Percentiles rank a stretch among this genome's conserved stretches.
These are phyloP conservation scores for Chaetomium tenue DNA, from an alignment of 495 filamentous ascomycete genomes.

Conservation along the genomic window DNA sequence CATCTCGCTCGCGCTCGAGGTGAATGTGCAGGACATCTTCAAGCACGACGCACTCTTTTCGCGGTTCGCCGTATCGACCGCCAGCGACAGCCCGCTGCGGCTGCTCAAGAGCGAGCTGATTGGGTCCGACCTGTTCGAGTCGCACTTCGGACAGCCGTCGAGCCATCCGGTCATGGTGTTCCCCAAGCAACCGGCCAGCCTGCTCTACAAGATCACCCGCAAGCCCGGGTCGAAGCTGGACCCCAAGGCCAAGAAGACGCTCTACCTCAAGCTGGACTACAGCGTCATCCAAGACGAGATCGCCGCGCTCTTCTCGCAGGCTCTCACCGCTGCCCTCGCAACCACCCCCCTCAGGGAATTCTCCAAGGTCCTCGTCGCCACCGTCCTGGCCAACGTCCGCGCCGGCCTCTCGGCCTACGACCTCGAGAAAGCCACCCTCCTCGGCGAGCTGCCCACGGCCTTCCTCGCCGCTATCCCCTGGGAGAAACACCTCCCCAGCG, in stretches of 20 bases:
- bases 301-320: slow-evolving; percentile 43
- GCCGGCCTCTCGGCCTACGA: slow-evolving; percentile 56
- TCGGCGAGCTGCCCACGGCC: slow-evolving; percentile 48
- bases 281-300: slow-evolving; percentile 73
- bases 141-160: slow-evolving; percentile 57
- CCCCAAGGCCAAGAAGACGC: slow-evolving; percentile 46
- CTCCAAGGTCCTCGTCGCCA: slow-evolving; percentile 48
- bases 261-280: slow-evolving; percentile 74
- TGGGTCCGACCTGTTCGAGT: slow-evolving; percentile 65
- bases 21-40: slow-evolving; percentile 97
- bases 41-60: slow-evolving; percentile 80
- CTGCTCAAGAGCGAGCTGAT: slow-evolving; percentile 69
- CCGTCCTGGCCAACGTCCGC: slow-evolving; percentile 53
- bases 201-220: slow-evolving; percentile 77
- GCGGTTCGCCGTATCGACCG: slow-evolving; percentile 81
- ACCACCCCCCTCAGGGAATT: slow-evolving; percentile 45
- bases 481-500: slow-evolving; percentile 45
- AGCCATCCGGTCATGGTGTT: slow-evolving; percentile 64
- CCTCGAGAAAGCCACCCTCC: slow-evolving; percentile 56
- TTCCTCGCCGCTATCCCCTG: slow-evolving; percentile 41
- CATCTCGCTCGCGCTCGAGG: slow-evolving; percentile 75
- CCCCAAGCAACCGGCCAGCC: slow-evolving; percentile 72
- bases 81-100: slow-evolving; percentile 68
- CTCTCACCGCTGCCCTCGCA: slow-evolving; percentile 42
- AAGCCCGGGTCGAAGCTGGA: slow-evolving; percentile 35